Conservation (phyloP, 208 protist species). For the Crithidia sp. region DNA sequence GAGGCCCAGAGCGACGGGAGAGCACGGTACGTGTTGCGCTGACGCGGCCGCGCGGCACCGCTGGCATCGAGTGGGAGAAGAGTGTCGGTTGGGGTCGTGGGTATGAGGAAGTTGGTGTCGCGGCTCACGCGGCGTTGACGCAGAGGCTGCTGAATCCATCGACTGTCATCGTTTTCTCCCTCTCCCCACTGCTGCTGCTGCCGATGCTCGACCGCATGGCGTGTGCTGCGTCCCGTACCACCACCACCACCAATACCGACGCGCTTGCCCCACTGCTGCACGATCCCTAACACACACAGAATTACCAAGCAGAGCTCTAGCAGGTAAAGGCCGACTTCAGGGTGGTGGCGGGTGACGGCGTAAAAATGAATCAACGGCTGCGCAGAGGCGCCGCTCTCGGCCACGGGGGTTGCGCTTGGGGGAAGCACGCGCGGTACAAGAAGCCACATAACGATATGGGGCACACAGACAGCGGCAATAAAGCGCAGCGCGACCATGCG, state of each 20-base stretch:
- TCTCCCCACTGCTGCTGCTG: not conserved
- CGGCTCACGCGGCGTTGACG: no score
- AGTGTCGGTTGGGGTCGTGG: not conserved
- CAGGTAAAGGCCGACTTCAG: not conserved
- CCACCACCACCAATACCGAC: no score
- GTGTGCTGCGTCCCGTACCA: not conserved
- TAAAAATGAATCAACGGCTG: not conserved
- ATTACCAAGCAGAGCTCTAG: not conserved
- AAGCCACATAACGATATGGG: not conserved
- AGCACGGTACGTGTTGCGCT: not conserved
- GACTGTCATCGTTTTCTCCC: not conserved
- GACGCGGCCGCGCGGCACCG: not conserved
- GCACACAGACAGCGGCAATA: not conserved
- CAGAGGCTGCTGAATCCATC: conserved; percentile 5
- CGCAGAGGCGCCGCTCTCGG: not conserved
- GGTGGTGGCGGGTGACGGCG: not conserved
- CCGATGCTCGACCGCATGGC: not conserved
- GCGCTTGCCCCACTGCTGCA: not conserved
- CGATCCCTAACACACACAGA: not conserved
- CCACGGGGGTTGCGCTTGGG: not conserved
- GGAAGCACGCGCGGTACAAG: not conserved
- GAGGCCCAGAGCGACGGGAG: not conserved
- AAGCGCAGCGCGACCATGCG: not conserved
- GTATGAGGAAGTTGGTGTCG: no score
- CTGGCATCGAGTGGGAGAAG: not conserved